Evolutionary conservation across 345 rosid genomes (phyloP), one percentile per base, ranked within the genome.

Genomic region (Syzygium oleosum): DNA sequence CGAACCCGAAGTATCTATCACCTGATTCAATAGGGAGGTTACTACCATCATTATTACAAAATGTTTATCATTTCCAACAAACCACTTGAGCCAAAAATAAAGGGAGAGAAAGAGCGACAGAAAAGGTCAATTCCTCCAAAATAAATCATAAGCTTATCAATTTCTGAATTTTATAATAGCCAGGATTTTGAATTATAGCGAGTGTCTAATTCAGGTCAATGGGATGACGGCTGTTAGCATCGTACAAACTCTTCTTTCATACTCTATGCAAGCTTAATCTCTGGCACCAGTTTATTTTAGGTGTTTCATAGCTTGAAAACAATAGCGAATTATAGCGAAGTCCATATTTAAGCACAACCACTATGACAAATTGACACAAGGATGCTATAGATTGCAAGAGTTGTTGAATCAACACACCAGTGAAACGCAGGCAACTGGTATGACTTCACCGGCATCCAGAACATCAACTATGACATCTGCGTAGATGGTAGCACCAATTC

Each of bases 361-460:
- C 25, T 2, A 38, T 17, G 53, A 59, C 84, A 38, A 34, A n/a
- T 19, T 21, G 22, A 87, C 9, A 12, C n/a, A 12, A 78, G n/a
- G 85, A 21, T 52, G 78, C 65, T 77, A 49, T 54, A 3, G 65
- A 43, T 85, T 51, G 38, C 83, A 34, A 73, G 83, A 56, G 59
- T 10, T 52, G 63, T 34, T 21, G 16, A 85, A 34, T 34, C 19
- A 52, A 88, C 96, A 27, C 91, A 95, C 98, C 92, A 94, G 86
- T 65, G 95, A 94, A 90, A 95, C 89, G 85, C 93, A 91, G 27
- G 95, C 95, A 68, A 95, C 93, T 1, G 97, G 90, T 87, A 94
- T 86, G 80, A 91, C 87, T 89, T 89, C 73, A 65, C 89, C 89
- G 41, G 91, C 91, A 90, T 93, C 92, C 88, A 95, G 86, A 84